Percentiles rank a stretch among this genome's conserved stretches.
Evolutionary conservation across 257 asterid species (phyloP).

Genomic region (Solanum virginianum): DNA sequence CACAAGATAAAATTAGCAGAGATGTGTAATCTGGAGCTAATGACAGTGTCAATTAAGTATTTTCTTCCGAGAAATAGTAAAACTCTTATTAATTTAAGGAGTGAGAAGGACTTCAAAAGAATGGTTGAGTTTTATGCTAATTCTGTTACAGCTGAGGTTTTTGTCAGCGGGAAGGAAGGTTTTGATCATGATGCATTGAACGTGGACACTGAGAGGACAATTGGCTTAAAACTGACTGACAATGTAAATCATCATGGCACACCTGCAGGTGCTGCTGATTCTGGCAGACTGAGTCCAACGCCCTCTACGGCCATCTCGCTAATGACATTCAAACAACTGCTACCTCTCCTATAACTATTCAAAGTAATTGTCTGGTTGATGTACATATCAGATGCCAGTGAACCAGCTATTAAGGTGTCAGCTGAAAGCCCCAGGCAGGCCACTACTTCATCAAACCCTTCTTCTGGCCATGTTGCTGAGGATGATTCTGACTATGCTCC

Average conservation of each 20-base stretch:
- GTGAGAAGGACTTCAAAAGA: conserved; percentile 70
- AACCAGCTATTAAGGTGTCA: conserved; percentile 15
- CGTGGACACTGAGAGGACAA: conserved; percentile 36
- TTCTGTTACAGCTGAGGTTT: conserved; percentile 77
- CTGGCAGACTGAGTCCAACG: not conserved
- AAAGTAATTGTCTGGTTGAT: not conserved
- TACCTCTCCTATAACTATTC: not conserved
- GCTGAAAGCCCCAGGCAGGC: conserved; percentile 43
- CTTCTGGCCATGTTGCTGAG: conserved; percentile 38
- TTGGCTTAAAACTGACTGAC: conserved; percentile 51
- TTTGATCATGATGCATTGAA: conserved; percentile 44
- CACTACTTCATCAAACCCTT: conserved; percentile 24
- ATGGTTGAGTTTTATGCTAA: conserved; percentile 73
- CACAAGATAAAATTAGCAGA: conserved; percentile 70
- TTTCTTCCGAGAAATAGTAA: conserved; percentile 86
- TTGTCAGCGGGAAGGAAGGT: conserved; percentile 58
- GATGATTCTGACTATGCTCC: conserved; percentile 60
- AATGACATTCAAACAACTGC: not conserved
- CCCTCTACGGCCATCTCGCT: not conserved
- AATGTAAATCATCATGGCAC: conserved; percentile 33
- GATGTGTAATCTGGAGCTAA: conserved; percentile 56
- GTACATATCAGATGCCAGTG: conserved; percentile 18
- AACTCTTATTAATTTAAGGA: conserved; percentile 63
- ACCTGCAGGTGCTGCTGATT: conserved; percentile 22
- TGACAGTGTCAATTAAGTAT: conserved; percentile 59